phyloP scores from a whole-genome alignment of 1,139 yeast species.

The Zygosaccharomyces pseudobailii region DNA sequence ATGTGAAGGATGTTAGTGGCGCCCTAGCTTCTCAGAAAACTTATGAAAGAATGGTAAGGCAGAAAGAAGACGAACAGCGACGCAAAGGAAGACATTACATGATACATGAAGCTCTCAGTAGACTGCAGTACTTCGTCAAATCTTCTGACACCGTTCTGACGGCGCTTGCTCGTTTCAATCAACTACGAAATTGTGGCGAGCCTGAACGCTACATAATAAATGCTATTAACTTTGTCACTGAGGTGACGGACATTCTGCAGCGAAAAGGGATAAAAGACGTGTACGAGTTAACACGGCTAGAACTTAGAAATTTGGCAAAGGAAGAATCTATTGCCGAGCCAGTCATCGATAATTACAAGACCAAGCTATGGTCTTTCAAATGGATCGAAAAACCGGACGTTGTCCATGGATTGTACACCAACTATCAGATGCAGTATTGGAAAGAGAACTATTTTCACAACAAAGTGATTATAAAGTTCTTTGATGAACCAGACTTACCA shows the following conservation, averaged over 20 bases:
- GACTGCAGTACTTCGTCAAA: slow-evolving; percentile 18
- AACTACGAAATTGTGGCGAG: slow-evolving; percentile 14
- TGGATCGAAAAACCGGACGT: slow-evolving; percentile 20
- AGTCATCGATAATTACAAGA: slow-evolving; percentile 15
- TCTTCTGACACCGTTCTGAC: slow-evolving; percentile 16
- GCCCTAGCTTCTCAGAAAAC: slow-evolving; percentile 7
- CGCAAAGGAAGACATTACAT: slow-evolving; percentile 12
- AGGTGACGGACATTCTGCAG: slow-evolving; percentile 22
- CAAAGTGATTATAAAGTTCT: slow-evolving; percentile 23
- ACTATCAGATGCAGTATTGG: slow-evolving; percentile 34
- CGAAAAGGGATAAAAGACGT: slow-evolving; percentile 25
- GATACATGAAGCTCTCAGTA: slow-evolving; percentile 23
- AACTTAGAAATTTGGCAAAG: slow-evolving; percentile 13
- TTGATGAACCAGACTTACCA: slow-evolving; percentile 21
- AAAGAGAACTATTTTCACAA: slow-evolving; percentile 26
- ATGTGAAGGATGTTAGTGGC: slow-evolving; percentile 11
- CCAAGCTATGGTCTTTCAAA: slow-evolving; percentile 28
- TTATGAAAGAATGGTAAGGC: slow-evolving; percentile 1
- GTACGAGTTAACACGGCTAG: slow-evolving; percentile 15
- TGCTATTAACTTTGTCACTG: slow-evolving; percentile 22
- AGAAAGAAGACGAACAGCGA: not conserved
- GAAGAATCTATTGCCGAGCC: slow-evolving; percentile 22
- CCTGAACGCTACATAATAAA: slow-evolving; percentile 10
- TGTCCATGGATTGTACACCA: slow-evolving; percentile 20
- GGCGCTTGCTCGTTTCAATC: slow-evolving; percentile 19